Evolutionary conservation across 2,329 filamentous ascomycete species (phyloP).

Genomic region (Colletotrichum melonis): DNA sequence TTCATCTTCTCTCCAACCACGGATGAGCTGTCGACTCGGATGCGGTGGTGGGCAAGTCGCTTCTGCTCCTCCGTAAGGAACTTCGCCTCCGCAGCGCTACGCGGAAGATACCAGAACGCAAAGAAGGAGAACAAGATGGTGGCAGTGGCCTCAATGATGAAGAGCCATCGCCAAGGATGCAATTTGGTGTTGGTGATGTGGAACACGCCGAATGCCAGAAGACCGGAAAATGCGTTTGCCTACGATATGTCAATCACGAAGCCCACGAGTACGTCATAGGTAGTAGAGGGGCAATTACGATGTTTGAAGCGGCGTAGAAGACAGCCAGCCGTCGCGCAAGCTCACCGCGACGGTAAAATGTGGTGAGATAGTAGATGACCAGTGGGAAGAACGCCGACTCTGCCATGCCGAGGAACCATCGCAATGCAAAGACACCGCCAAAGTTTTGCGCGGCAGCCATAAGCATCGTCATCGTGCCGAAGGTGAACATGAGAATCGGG

Average conservation of each 20-base stretch:
- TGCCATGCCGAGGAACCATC: slow-evolving; percentile 37
- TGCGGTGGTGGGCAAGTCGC: slow-evolving; percentile 76
- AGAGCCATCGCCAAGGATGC: slow-evolving; percentile 60
- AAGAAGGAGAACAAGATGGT: slow-evolving; percentile 73
- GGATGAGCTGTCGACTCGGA: slow-evolving; percentile 79
- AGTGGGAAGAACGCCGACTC: slow-evolving; percentile 37
- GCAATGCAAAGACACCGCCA: slow-evolving; percentile 34
- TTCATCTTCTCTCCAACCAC: slow-evolving; percentile 65
- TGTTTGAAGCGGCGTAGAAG: slow-evolving; percentile 37
- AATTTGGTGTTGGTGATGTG: slow-evolving; percentile 57
- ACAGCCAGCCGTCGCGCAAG: slow-evolving; percentile 33
- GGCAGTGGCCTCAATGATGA: slow-evolving; percentile 63
- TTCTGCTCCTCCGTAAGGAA: slow-evolving; percentile 77
- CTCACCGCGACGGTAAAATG: slow-evolving; percentile 36
- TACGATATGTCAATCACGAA: neutral
- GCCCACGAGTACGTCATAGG: too few species aligned
- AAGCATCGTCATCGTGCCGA: slow-evolving; percentile 64
- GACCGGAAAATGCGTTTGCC: slow-evolving; percentile 28
- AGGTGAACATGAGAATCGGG: slow-evolving; percentile 78
- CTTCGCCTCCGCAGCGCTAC: slow-evolving; percentile 69
- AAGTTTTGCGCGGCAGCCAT: slow-evolving; percentile 40
- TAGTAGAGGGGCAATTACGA: slow-evolving; percentile 12
- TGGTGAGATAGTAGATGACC: slow-evolving; percentile 38
- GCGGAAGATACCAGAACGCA: slow-evolving; percentile 77
- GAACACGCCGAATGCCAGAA: slow-evolving; percentile 41